A percentile compares a stretch with the other conserved stretches of the same genome.
Evolutionary conservation across 2,329 filamentous ascomycete genomes (phyloP).

Genomic region (Fusarium sp.): DNA sequence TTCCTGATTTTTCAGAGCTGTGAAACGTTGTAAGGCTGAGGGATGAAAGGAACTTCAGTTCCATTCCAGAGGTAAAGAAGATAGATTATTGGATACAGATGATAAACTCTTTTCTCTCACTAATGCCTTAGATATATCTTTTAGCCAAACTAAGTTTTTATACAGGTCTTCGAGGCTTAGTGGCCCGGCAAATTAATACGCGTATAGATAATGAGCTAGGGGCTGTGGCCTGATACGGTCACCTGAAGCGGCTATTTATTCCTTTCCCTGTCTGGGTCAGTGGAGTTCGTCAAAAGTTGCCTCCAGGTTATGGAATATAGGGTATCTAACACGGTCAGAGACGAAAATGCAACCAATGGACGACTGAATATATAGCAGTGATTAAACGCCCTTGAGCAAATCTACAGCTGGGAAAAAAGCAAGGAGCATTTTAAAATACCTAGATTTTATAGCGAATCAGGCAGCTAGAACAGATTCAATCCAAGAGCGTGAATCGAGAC

Average conservation of each 20-base stretch:
- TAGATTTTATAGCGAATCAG: too few relatives aligned
- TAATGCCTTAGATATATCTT: too few relatives aligned
- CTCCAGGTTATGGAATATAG: not conserved
- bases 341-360: too few relatives aligned
- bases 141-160: too few relatives aligned
- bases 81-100: too few relatives aligned
- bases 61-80: not conserved
- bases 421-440: too few relatives aligned
- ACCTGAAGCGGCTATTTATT: not conserved
- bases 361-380: too few relatives aligned
- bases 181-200: not conserved
- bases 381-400: too few relatives aligned
- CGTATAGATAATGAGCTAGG: not conserved
- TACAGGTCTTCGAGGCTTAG: not conserved
- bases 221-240: not conserved
- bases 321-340: not conserved
- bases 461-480: too few relatives aligned
- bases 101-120: too few relatives aligned
- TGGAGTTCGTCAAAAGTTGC: not conserved
- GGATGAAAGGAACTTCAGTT: accelerated
- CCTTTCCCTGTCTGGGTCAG: not conserved
- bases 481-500: not conserved
- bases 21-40: not conserved
- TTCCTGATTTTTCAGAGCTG: not conserved
- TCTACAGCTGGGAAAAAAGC: too few relatives aligned